Evolutionary conservation across 2,329 filamentous ascomycete species (phyloP).

Genomic region (Fusarium fracticaudum): DNA sequence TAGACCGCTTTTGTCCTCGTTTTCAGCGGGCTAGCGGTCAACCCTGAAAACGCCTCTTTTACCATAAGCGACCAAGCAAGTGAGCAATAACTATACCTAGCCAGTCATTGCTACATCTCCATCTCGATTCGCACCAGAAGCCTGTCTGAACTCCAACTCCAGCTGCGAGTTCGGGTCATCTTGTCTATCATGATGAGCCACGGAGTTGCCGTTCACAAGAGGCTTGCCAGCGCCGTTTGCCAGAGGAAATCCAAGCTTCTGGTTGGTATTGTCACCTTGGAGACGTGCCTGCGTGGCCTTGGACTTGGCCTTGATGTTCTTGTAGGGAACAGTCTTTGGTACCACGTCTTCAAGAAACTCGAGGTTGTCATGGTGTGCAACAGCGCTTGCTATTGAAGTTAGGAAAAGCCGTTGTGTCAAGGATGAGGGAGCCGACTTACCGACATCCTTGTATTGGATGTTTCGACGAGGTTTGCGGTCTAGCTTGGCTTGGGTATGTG

Average conservation of each 20-base stretch:
- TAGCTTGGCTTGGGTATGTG: conserved; percentile 86
- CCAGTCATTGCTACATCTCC: conserved; percentile 70
- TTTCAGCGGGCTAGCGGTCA: neutral
- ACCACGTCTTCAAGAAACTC: conserved; percentile 94
- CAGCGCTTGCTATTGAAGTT: conserved; percentile 73
- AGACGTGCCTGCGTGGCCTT: conserved; percentile 59
- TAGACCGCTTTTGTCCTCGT: neutral
- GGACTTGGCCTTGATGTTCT: conserved; percentile 75
- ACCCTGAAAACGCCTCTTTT: neutral
- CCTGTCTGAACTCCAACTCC: conserved; percentile 64
- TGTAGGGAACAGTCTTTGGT: conserved; percentile 84
- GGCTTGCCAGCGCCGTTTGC: conserved; percentile 44
- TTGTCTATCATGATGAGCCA: conserved; percentile 40
- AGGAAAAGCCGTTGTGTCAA: neutral
- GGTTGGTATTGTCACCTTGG: conserved; percentile 51
- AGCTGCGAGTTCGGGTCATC: conserved; percentile 64
- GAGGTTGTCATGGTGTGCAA: conserved; percentile 89
- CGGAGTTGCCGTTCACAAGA: conserved; percentile 44
- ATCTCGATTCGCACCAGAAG: conserved; percentile 50
- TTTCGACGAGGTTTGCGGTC: conserved; percentile 93
- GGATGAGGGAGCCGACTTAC: conserved; percentile 56
- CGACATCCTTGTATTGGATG: conserved; percentile 94
- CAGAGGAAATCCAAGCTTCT: conserved; percentile 30
- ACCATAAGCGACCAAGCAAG: neutral
- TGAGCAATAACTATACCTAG: conserved; percentile 45